These are phyloP conservation scores for Cubamyces sp. DNA, from an alignment of 768 basidiomycete genomes.

Conservation along the genomic window DNA sequence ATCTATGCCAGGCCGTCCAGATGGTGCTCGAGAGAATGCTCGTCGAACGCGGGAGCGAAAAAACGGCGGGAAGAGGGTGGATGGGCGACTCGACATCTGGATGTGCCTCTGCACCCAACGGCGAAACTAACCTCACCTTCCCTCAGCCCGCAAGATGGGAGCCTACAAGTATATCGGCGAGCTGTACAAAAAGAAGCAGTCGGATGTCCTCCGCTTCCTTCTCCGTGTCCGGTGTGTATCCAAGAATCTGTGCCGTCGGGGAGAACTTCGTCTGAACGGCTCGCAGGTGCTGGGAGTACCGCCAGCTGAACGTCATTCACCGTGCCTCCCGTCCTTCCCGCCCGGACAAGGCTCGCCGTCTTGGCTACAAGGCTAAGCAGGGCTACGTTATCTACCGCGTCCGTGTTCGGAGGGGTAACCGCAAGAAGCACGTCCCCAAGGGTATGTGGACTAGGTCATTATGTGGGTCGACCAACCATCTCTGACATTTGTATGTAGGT, in stretches of 20 bases:
- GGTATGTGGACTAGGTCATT: constrained; percentile 50
- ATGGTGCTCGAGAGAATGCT: constrained; percentile 17
- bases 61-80: constrained; percentile 33
- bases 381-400: constrained; percentile 98
- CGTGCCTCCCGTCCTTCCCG: constrained; percentile 97
- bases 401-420: constrained; percentile 96
- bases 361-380: constrained; percentile 99
- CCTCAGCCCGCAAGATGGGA: constrained; percentile 69
- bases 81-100: constrained; percentile 32
- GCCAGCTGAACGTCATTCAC: constrained; percentile 97
- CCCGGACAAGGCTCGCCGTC: constrained; percentile 97
- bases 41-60: constrained; percentile 4
- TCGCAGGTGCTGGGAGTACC: constrained; percentile 94
- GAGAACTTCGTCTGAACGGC: constrained; percentile 1
- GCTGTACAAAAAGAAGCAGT: constrained; percentile 98
- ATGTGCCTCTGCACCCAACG: constrained; percentile 28
- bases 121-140: constrained; percentile 29
- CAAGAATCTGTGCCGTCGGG: not conserved
- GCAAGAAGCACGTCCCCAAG: constrained; percentile 98
- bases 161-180: constrained; percentile 97
- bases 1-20: constrained; percentile 18
- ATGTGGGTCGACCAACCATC: not conserved
- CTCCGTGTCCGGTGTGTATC: constrained; percentile 86
- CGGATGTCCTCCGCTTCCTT: constrained; percentile 96
- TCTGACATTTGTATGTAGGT: constrained; percentile 49